These are phyloP conservation scores for Ophiostoma tasmaniense DNA, from an alignment of 2,329 filamentous ascomycete genomes.

Conservation along the genomic window DNA sequence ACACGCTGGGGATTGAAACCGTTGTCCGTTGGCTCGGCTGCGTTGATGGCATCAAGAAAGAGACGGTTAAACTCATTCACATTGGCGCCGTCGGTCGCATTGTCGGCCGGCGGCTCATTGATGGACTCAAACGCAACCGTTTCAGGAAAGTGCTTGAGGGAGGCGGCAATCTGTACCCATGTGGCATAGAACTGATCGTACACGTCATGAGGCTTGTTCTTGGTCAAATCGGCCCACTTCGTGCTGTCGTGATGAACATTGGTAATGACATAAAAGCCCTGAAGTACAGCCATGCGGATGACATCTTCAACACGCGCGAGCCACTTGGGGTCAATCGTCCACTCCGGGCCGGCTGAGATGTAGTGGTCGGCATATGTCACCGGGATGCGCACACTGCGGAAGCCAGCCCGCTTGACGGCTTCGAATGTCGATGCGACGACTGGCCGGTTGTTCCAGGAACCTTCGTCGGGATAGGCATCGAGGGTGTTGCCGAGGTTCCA, in stretches of 20 bases:
- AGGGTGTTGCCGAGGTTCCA: constrained; percentile 56
- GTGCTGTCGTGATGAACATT: constrained; percentile 54
- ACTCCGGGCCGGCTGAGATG: constrained; percentile 37
- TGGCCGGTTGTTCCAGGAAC: constrained; percentile 49
- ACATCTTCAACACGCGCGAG: constrained; percentile 50
- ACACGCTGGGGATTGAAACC: constrained; percentile 48
- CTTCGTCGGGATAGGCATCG: constrained; percentile 47
- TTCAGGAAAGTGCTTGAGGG: constrained; percentile 46
- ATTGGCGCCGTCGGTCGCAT: constrained; percentile 39
- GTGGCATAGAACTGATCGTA: constrained; percentile 48
- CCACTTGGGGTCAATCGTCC: constrained; percentile 46
- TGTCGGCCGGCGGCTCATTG: constrained; percentile 49
- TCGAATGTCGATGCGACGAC: constrained; percentile 43
- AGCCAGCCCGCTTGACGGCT: constrained; percentile 43
- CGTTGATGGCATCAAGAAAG: constrained; percentile 45
- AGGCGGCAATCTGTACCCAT: constrained; percentile 50
- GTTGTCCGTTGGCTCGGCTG: constrained; percentile 19
- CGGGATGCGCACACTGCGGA: constrained; percentile 50
- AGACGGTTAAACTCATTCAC: constrained; percentile 49
- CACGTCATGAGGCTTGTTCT: constrained; percentile 40
- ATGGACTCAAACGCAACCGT: constrained; percentile 50
- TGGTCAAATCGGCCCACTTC: constrained; percentile 48
- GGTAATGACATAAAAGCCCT: constrained; percentile 44
- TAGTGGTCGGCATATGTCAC: constrained; percentile 54
- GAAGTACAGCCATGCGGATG: constrained; percentile 44